A percentile compares a stretch with the other conserved stretches of the same genome.
These are phyloP conservation scores for Chaetomiaceae sp. DNA, from an alignment of 2,329 filamentous ascomycete species.

Conservation along the genomic window DNA sequence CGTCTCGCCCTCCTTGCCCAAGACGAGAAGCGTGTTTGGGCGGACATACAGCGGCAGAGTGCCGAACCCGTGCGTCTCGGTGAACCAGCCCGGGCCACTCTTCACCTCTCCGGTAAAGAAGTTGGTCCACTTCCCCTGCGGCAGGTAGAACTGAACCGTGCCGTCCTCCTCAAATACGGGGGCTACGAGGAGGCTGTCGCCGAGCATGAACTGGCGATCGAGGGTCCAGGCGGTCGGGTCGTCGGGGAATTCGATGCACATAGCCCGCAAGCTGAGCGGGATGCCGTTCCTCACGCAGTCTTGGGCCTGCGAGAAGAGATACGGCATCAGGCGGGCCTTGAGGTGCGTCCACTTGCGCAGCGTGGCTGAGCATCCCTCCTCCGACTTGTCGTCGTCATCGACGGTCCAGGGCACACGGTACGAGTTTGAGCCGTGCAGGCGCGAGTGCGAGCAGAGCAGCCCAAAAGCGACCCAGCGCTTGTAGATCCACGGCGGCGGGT, in stretches of 20 bases:
- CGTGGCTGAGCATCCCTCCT: constrained; percentile 50
- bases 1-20: constrained; percentile 38
- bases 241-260: constrained; percentile 66
- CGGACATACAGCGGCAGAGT: constrained; percentile 56
- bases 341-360: constrained; percentile 46
- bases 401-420: constrained; percentile 75
- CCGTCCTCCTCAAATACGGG: constrained; percentile 61
- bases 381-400: constrained; percentile 56
- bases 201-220: constrained; percentile 72
- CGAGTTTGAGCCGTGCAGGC: constrained; percentile 64
- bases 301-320: constrained; percentile 44
- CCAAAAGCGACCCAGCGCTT: constrained; percentile 78
- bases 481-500: constrained; percentile 63
- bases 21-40: constrained; percentile 47
- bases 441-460: constrained; percentile 64
- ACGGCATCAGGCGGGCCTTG: constrained; percentile 51
- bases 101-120: constrained; percentile 47
- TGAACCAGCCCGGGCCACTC: constrained; percentile 54
- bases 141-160: constrained; percentile 62
- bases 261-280: constrained; percentile 51
- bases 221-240: constrained; percentile 65
- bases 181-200: constrained; percentile 57
- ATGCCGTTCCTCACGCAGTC: constrained; percentile 18
- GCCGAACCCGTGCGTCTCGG: constrained; percentile 54
- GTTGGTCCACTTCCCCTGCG: constrained; percentile 45